Conservation (phyloP, 331 rosid species). For the Prunus yedoensis region DNA sequence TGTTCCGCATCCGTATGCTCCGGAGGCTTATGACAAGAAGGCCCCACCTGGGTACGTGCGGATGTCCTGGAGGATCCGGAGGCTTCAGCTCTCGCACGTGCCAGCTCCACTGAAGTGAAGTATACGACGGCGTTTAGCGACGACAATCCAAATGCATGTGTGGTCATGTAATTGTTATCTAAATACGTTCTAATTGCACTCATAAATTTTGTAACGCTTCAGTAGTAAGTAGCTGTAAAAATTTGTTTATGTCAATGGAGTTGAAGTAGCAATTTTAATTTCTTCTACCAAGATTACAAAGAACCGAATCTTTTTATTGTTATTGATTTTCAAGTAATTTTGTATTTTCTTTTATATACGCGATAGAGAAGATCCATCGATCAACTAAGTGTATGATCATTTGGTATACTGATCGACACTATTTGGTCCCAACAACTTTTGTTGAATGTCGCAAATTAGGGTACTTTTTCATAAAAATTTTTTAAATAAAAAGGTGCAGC, state of each 20-base stretch:
- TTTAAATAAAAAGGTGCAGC: too few relatives aligned
- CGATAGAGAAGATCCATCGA: too few relatives aligned
- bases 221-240: background rate
- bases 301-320: too few relatives aligned
- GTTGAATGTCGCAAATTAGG: too few relatives aligned
- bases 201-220: background rate
- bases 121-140: slow-evolving; percentile 53
- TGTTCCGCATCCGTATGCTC: slow-evolving; percentile 48
- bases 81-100: slow-evolving; percentile 43
- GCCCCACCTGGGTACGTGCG: slow-evolving; percentile 63
- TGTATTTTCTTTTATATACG: too few relatives aligned
- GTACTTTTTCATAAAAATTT: too few relatives aligned
- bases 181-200: background rate
- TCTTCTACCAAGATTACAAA: too few relatives aligned
- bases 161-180: slow-evolving; percentile 22
- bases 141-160: slow-evolving; percentile 48
- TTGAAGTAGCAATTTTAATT: too few relatives aligned
- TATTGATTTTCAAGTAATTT: too few relatives aligned
- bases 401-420: too few relatives aligned
- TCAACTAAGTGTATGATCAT: too few relatives aligned
- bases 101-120: slow-evolving; percentile 38
- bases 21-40: slow-evolving; percentile 44
- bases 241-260: background rate
- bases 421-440: too few relatives aligned
- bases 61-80: slow-evolving; percentile 32